Base-by-base conservation (phyloP, 2,329 filamentous ascomycete genomes). In the Chaetoscypha palmicola region DNA sequence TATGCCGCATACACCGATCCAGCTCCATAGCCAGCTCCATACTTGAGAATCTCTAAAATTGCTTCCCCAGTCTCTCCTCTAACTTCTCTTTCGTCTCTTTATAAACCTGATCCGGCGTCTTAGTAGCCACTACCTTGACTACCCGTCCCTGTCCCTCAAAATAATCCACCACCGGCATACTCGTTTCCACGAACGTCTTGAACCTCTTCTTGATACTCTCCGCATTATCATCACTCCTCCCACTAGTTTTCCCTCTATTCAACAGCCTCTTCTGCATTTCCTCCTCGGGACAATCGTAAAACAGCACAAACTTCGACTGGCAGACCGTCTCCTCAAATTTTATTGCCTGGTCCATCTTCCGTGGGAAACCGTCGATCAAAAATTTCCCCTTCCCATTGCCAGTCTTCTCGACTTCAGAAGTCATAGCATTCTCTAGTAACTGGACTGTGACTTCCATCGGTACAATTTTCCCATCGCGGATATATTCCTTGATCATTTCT, bases 361-460 rank as follows among this genome's bases (percentile, higher is more conserved):
- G 80, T 23, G 92, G 92, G 72, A 97, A 98, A 10, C 92, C 84
- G 64, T 81, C 77, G 56, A 82, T 79, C 44, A 83, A 68, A 72
- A 97, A 97, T 58, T 85, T 80, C 41, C 76, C 76, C 64, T 79
- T 82, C 52, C 61, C 64, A 41, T 47, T 60, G 41, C 52, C 57
- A 51, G 69, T 66, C 45, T 72, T 67, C 44, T 72, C 61, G 41
- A 95, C 77, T 10, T 77, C 73, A 7, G 76, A 79, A 45, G 73
- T 74, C 87, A 98, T 97, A 46, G 90, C 88, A 66, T 95, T 94
- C 68, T 96, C 90, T 33, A 98, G 77, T 26, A 98, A 70, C 59
- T 90, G 83, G 47, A 98, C 84, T 4, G 92, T 98, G 39, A 97
- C 89, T 66, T 97, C 91, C 87, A 95, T 94, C n/a, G 92, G 92